Evolutionary conservation across 371 early-diverging fungal genomes (phyloP), one percentile per base, ranked within the genome.

Genomic region (Mucor circinelloides): DNA sequence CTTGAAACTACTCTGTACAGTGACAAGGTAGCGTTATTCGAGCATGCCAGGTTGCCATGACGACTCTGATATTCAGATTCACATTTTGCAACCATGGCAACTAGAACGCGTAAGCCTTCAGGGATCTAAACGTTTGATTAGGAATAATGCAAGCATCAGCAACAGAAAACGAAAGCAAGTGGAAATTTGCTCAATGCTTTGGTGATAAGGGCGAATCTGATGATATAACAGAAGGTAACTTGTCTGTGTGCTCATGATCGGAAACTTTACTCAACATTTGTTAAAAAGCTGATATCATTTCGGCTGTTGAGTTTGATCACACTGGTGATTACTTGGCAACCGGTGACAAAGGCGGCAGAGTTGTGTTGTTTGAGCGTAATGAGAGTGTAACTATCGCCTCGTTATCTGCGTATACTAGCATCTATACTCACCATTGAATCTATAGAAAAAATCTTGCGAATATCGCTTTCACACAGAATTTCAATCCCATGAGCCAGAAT

Each of bases 181-280:
- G 98, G 98, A 95, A 91, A 75, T 97, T 97, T 80, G 95, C 98
- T 54, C 99, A 98, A 80, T 98, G 97, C 84, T 99, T 99, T 88
- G 99, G 98, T 66, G 99, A 99, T 82, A 99, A 99, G 80, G 95
- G 96, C 52, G 99, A 99, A 63, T 90, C 95, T 60, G 95, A 96
- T 65, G 98, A 97, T 83, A 94, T 99, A 64, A 97, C 97, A 38
- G 98, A 97, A 90, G 98, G 98, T 52, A 52, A 27, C 1, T 7
- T 48, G 7, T 19, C 21, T 23, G 3, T 12, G 3, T 17, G 1
- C 40, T 40, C 40, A 40, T 36, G 36, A 36, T 58, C 57, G 65
- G 58, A 58, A 65, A 57, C 50, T 46, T 31, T 38, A 23, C 25
- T 15, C n/a, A 28, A 32, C 2, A 48, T 19, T 4, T 31, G n/a